Evolutionary conservation across 2,329 filamentous ascomycete genomes (phyloP), one percentile per base, ranked within the genome.

Genomic region (Aspergillus candidus): DNA sequence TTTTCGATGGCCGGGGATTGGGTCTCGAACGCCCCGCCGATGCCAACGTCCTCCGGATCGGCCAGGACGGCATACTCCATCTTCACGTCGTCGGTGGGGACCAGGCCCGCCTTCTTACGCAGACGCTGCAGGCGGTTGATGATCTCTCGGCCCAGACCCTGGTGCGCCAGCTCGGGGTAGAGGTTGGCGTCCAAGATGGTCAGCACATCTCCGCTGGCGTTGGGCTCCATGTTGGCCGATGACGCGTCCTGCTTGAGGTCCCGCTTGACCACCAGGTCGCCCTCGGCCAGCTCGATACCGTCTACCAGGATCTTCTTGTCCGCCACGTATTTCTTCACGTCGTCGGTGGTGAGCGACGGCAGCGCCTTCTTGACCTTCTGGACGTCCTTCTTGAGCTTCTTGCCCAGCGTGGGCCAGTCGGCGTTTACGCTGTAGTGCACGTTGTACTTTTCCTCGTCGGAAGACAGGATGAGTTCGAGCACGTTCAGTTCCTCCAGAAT

Each of bases 321-420:
- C 34, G 78, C 71, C 33, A 93, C 74, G 63, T 89, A 98, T 32
- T 74, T 72, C 64, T 90, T 87, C 48, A 95, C 88, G 54, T 95
- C 79, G 10, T 87, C 81, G 54, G 83, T 90, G 14, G 78, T 86
- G 38, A 98, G 73, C 32, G 71, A 75, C 5, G 90, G 90, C 36
- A 98, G 72, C 2, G 87, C 89, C 71, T 91, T 94, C 75, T 94
- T 94, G 55, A 97, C 89, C 63, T 85, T 88, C 53, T 83, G 81
- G 53, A 89, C 87, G 59, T 96, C 90, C 70, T 95, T 96, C 77
- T 94, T 94, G 56, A 97, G 78, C 73, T 97, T 97, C 79, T 95
- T 95, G 53, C 93, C 93, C 12, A 98, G 77, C 2, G 87, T 85
- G 11, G 93, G 89, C 85, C 93, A 96, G 67, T 98, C 93, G 6